A percentile compares a stretch with the other conserved stretches of the same genome.
phyloP scores from a whole-genome alignment of 2,329 filamentous ascomycete genomes.

The Fusarium sp. region DNA sequence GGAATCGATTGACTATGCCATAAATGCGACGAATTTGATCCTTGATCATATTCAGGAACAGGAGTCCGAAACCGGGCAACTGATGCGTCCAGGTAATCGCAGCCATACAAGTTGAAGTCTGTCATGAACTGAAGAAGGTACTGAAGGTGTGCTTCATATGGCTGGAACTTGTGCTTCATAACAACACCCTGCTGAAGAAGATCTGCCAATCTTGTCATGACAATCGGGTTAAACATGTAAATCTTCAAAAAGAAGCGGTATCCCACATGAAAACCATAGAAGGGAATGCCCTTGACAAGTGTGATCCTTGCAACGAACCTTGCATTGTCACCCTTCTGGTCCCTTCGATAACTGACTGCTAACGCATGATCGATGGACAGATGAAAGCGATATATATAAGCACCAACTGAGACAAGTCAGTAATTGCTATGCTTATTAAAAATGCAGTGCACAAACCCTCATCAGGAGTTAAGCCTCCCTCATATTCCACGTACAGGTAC shows the following conservation, averaged over 20 bases:
- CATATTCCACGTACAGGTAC: constrained; percentile 93
- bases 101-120: constrained; percentile 97
- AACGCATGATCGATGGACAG: constrained; percentile 92
- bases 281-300: constrained; percentile 91
- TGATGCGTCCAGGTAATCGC: constrained; percentile 82
- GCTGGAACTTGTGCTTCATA: constrained; percentile 86
- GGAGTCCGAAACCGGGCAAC: constrained; percentile 81
- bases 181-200: constrained; percentile 89
- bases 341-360: constrained; percentile 84
- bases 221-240: constrained; percentile 88
- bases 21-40: constrained; percentile 71
- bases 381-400: constrained; percentile 83
- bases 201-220: constrained; percentile 90
- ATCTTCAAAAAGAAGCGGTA: constrained; percentile 94
- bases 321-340: constrained; percentile 74
- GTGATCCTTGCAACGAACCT: constrained; percentile 90
- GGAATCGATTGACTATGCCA: constrained; percentile 86
- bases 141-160: constrained; percentile 93
- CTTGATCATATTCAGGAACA: constrained; percentile 76
- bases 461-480: constrained; percentile 74
- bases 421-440: background rate
- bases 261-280: constrained; percentile 95
- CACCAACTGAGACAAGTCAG: constrained; percentile 67
- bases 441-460: constrained; percentile 67
- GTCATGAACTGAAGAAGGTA: constrained; percentile 97